These are phyloP conservation scores for Discostella stelligeroides DNA, from an alignment of 108 stramenopile species.

Conservation along the genomic window DNA sequence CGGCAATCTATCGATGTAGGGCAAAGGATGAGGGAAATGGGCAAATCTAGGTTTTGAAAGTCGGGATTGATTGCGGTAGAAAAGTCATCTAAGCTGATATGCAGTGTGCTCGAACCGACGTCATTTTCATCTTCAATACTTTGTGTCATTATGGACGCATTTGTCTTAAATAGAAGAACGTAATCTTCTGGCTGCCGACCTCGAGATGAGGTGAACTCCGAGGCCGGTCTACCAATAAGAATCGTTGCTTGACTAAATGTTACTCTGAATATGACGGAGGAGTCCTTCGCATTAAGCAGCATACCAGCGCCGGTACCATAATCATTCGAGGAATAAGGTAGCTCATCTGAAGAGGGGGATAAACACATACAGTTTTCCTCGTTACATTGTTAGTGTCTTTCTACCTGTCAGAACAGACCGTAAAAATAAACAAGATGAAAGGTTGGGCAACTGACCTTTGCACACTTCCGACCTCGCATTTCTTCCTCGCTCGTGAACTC, in stretches of 20 bases:
- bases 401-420: no score
- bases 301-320: background rate
- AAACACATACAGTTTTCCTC: background rate
- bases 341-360: constrained; percentile 2
- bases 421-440: no score
- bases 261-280: constrained; percentile 68
- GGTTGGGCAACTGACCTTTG: constrained; percentile 20
- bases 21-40: constrained; percentile 55
- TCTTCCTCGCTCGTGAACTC: constrained; percentile 77
- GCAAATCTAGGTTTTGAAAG: constrained; percentile 31
- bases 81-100: constrained; percentile 71
- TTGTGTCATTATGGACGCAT: constrained; percentile 76
- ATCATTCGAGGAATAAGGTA: no score
- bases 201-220: constrained; percentile 27
- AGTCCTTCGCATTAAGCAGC: constrained; percentile 48
- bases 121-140: constrained; percentile 76
- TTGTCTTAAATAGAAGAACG: constrained; percentile 65
- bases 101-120: constrained; percentile 66
- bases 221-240: constrained; percentile 65
- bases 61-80: constrained; percentile 62
- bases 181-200: constrained; percentile 22
- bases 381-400: background rate
- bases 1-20: constrained; percentile 71
- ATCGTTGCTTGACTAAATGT: constrained; percentile 64
- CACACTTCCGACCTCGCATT: constrained; percentile 52